Percentiles rank a stretch among this genome's conserved stretches.
Evolutionary conservation across 257 asterid genomes (phyloP).

Genomic region (Petrea volubilis): DNA sequence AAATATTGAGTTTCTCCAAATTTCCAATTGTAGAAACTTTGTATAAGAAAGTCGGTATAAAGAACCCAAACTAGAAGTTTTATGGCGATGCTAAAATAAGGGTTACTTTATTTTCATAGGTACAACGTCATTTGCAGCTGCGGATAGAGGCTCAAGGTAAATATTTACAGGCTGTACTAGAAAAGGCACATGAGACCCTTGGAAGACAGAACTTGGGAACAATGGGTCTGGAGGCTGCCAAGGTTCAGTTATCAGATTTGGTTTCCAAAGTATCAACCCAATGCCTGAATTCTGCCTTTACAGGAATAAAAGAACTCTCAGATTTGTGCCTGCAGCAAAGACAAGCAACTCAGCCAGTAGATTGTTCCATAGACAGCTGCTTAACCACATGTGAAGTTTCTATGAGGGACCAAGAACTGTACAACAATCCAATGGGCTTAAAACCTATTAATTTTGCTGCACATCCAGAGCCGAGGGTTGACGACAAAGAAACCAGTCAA

Average conservation of each 20-base stretch:
- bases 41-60: neutral
- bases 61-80: neutral
- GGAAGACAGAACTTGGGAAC: slow-evolving; percentile 71
- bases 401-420: slow-evolving; percentile 58
- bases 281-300: slow-evolving; percentile 66
- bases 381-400: slow-evolving; percentile 72
- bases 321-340: slow-evolving; percentile 56
- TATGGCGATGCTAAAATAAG: slow-evolving; percentile 18
- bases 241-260: slow-evolving; percentile 73
- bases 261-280: slow-evolving; percentile 80
- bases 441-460: slow-evolving; percentile 42
- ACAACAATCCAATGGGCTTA: slow-evolving; percentile 39
- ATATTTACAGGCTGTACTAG: slow-evolving; percentile 85
- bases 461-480: slow-evolving; percentile 35
- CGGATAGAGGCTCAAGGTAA: slow-evolving; percentile 87
- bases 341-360: slow-evolving; percentile 56
- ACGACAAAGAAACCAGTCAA: slow-evolving; percentile 35
- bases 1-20: neutral
- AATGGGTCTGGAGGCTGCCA: slow-evolving; percentile 73
- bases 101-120: slow-evolving; percentile 48
- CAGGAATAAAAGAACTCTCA: slow-evolving; percentile 57
- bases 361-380: slow-evolving; percentile 72
- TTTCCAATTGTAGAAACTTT: neutral
- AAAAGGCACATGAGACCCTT: slow-evolving; percentile 87
- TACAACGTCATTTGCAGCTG: slow-evolving; percentile 84